Base-by-base conservation (phyloP, 495 filamentous ascomycete species). In the Xylaria flabelliformis region DNA sequence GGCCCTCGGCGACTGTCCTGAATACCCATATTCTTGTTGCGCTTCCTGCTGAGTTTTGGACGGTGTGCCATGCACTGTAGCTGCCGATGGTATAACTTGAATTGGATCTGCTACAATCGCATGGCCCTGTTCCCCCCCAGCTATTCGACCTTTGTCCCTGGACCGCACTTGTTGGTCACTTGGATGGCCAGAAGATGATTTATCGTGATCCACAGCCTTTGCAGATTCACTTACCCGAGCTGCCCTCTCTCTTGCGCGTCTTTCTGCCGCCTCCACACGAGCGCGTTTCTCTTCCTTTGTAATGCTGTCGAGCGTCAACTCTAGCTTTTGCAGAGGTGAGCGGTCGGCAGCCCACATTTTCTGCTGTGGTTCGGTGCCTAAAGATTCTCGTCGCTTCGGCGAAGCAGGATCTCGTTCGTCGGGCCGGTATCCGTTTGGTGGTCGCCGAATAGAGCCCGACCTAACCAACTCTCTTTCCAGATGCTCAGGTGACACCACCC, bases 211-310 rank as follows among this genome's bases (percentile, higher is more conserved):
- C n/a, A 69, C 72, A 65, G 78, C 72, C 36, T 69, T 72, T 19
- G 64, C 67, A 48, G 75, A 74, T 63, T 75, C 76, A 55, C 81
- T 78, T 21, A 74, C 78, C 53, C 73, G 80, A 29, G 80, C 83
- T 34, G 81, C 82, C 74, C 80, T 84, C 67, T 88, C 85, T 83
- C 90, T 81, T 76, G 87, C 81, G 77, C 84, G 84, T 64, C 85
- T 82, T 76, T 97, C 94, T 2, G 92, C 91, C 77, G 94, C 90
- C 80, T 94, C 86, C n/a, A 92, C 88, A 61, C 92, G 88, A 3
- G 92, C 92, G 70, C 92, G 87, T 78, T 94, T 97, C 77, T 97
- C 94, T 76, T 97, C 94, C 79, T 97, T 97, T 79, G 91, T 97
- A 75, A 97, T 94, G 79, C 92, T 93, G 79, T 89, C 90, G 69